phyloP scores from a whole-genome alignment of 352 stramenopile species.

The Thraustotheca clavata region DNA sequence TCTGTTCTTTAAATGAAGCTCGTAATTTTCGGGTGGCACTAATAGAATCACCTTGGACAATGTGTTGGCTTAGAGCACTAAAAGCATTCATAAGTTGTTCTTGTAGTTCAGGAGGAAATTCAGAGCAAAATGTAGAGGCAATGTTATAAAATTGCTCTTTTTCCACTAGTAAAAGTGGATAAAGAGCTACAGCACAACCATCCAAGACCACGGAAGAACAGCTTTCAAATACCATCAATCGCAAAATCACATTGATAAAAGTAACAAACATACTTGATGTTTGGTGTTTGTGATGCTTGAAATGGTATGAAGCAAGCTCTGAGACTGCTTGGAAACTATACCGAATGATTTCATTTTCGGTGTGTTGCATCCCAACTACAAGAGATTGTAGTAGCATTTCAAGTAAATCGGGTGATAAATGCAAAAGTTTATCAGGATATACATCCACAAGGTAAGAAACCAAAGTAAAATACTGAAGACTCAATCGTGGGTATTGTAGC shows the following conservation, averaged over 20 bases:
- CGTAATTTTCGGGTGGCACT: slow-evolving; percentile 60
- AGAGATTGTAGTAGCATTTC: slow-evolving; percentile 66
- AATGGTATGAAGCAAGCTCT: slow-evolving; percentile 62
- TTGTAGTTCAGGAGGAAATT: slow-evolving; percentile 35
- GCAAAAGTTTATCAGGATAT: slow-evolving; percentile 68
- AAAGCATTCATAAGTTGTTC: slow-evolving; percentile 55
- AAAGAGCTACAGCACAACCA: slow-evolving; percentile 53
- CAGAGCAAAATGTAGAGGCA: slow-evolving; percentile 50
- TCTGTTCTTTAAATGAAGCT: slow-evolving; percentile 67
- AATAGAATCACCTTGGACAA: slow-evolving; percentile 54
- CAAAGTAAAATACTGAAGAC: slow-evolving; percentile 85
- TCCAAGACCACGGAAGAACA: slow-evolving; percentile 69
- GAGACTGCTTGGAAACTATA: slow-evolving; percentile 79
- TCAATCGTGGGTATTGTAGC: slow-evolving; percentile 76
- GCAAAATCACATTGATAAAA: slow-evolving; percentile 70
- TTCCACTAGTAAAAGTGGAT: slow-evolving; percentile 75
- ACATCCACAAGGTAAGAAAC: slow-evolving; percentile 83
- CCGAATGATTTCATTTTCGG: slow-evolving; percentile 59
- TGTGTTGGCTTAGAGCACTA: slow-evolving; percentile 51
- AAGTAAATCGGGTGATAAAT: slow-evolving; percentile 54
- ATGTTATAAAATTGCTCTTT: slow-evolving; percentile 58
- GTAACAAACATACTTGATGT: slow-evolving; percentile 57
- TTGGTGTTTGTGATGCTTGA: slow-evolving; percentile 39
- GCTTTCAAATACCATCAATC: slow-evolving; percentile 72
- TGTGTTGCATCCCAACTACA: slow-evolving; percentile 63